Evolutionary conservation across 495 filamentous ascomycete species (phyloP).

Genomic region (Geoglossum glabrum): DNA sequence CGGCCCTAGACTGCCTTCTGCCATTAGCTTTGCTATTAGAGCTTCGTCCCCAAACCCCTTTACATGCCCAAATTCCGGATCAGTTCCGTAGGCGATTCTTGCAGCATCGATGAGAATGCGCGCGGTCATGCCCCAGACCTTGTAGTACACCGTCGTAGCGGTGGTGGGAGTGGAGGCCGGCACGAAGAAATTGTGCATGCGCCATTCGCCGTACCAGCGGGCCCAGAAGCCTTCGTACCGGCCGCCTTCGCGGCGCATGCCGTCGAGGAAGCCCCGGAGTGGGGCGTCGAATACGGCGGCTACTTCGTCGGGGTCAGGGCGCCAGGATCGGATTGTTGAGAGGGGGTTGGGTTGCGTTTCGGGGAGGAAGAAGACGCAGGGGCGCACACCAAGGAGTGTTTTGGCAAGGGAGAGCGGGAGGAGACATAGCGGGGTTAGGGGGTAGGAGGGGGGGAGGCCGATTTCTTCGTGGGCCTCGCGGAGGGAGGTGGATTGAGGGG

Average conservation of each 20-base stretch:
- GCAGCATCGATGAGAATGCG: conserved; percentile 73
- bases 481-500: conserved; percentile 53
- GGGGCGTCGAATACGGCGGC: conserved; percentile 58
- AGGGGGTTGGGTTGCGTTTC: too few relatives aligned
- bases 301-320: conserved; percentile 55
- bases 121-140: conserved; percentile 86
- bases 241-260: conserved; percentile 20
- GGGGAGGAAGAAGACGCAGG: conserved; percentile 63
- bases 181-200: conserved; percentile 80
- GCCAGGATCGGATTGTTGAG: conserved; percentile 37
- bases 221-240: conserved; percentile 46
- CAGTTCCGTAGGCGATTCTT: conserved; percentile 54
- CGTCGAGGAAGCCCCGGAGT: not conserved
- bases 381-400: conserved; percentile 70
- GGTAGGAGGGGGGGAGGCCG: conserved; percentile 57
- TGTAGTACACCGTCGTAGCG: conserved; percentile 18
- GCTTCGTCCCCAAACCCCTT: conserved; percentile 61
- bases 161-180: conserved; percentile 19
- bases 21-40: conserved; percentile 41
- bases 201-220: conserved; percentile 42
- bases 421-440: conserved; percentile 14
- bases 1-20: conserved; percentile 37
- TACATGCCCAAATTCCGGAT: conserved; percentile 74
- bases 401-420: conserved; percentile 53
- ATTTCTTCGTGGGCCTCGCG: conserved; percentile 86